These are phyloP conservation scores for Saccharomyces hybrid DNA, from an alignment of 1,139 yeast species.

Conservation along the genomic window DNA sequence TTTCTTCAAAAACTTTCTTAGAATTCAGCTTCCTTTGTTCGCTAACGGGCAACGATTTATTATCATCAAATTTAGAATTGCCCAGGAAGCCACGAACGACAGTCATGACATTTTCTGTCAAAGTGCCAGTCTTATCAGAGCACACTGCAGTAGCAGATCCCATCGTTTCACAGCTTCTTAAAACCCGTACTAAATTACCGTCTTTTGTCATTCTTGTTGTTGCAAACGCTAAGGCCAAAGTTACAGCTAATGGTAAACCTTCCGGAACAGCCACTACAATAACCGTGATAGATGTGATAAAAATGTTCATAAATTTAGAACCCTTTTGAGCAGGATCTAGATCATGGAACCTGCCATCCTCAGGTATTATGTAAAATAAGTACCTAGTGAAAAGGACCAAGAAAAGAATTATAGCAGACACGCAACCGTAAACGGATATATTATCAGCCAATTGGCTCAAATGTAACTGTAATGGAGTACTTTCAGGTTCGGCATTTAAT, in stretches of 20 bases:
- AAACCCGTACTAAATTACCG: conserved; percentile 89
- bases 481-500: conserved; percentile 63
- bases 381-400: conserved; percentile 72
- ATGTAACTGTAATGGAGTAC: conserved; percentile 84
- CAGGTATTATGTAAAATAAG: conserved; percentile 51
- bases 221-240: conserved; percentile 93
- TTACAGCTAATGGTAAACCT: conserved; percentile 94
- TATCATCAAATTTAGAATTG: conserved; percentile 31
- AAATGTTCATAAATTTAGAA: conserved; percentile 69
- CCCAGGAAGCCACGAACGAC: conserved; percentile 74
- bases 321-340: conserved; percentile 69
- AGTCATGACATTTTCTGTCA: conserved; percentile 88
- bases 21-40: conserved; percentile 32
- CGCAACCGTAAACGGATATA: conserved; percentile 85
- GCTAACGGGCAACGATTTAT: conserved; percentile 11
- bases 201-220: conserved; percentile 97
- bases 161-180: conserved; percentile 95
- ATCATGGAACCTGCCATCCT: conserved; percentile 40
- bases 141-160: conserved; percentile 97
- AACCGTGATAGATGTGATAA: conserved; percentile 86
- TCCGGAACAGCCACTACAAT: conserved; percentile 98
- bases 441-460: conserved; percentile 81
- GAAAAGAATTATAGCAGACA: conserved; percentile 75
- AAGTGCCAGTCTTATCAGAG: conserved; percentile 95
- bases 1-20: conserved; percentile 15